phyloP scores from a whole-genome alignment of 202 grass and related monocot species.

The Dendrocalamus latiflorus region DNA sequence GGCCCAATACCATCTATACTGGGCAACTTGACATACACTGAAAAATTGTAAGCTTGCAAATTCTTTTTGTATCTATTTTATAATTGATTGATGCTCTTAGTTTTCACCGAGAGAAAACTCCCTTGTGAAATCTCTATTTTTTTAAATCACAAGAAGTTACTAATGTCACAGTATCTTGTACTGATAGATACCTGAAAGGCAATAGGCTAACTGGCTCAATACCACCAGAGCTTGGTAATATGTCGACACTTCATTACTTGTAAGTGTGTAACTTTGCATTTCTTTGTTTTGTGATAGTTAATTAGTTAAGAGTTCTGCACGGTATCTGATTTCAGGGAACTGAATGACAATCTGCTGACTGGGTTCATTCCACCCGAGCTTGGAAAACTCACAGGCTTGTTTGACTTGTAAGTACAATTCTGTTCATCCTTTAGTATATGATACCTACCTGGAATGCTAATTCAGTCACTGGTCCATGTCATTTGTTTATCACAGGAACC shows the following conservation, averaged over 20 bases:
- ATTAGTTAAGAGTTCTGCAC: background rate
- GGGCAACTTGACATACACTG: constrained; percentile 95
- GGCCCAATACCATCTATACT: constrained; percentile 86
- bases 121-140: background rate
- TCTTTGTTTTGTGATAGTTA: background rate
- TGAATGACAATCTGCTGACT: constrained; percentile 64
- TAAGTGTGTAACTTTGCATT: constrained; percentile 34
- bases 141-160: background rate
- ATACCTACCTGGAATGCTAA: constrained; percentile 8
- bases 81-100: constrained; percentile 10
- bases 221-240: constrained; percentile 82
- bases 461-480: background rate
- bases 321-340: constrained; percentile 54
- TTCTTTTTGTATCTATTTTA: constrained; percentile 1
- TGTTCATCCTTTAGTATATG: background rate
- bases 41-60: constrained; percentile 75
- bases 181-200: constrained; percentile 58
- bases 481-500: constrained; percentile 46
- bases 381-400: constrained; percentile 68
- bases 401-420: constrained; percentile 72
- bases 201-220: constrained; percentile 68
- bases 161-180: constrained; percentile 16
- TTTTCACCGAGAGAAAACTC: background rate
- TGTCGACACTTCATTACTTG: constrained; percentile 89
- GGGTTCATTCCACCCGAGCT: constrained; percentile 78